phyloP scores from a whole-genome alignment of 192 early-diverging fungal genomes.

The Umbelopsis isabellina region DNA sequence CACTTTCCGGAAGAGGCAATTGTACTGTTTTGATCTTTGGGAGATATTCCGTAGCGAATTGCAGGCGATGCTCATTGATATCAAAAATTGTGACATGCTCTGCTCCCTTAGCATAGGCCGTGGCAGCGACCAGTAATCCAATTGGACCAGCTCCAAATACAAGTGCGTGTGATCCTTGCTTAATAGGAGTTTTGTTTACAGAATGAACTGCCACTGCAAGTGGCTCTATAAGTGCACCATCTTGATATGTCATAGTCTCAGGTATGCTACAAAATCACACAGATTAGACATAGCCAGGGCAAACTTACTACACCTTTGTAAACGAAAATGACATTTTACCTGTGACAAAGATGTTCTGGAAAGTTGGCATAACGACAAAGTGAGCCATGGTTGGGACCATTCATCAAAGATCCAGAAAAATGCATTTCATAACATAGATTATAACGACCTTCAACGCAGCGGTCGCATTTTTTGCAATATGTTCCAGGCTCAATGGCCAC shows the following conservation, averaged over 20 bases:
- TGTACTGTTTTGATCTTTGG: conserved; percentile 16
- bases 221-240: conserved; percentile 46
- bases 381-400: conserved; percentile 32
- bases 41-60: conserved; percentile 35
- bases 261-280: conserved; percentile 25
- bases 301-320: too few species aligned
- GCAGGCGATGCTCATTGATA: conserved; percentile 33
- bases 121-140: conserved; percentile 38
- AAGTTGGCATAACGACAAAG: conserved; percentile 27
- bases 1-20: neutral
- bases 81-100: conserved; percentile 33
- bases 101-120: conserved; percentile 35
- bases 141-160: conserved; percentile 45
- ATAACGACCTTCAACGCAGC: conserved; percentile 27
- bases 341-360: conserved; percentile 32
- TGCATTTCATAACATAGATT: conserved; percentile 36
- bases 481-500: conserved; percentile 40
- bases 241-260: conserved; percentile 37
- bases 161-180: conserved; percentile 31
- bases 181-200: conserved; percentile 26
- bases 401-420: conserved; percentile 28
- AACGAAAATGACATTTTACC: too few species aligned
- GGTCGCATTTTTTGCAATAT: conserved; percentile 25
- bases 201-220: conserved; percentile 41
- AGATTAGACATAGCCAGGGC: neutral